These are phyloP conservation scores for Hygrophorus pudorinus DNA, from an alignment of 768 basidiomycete species.

Conservation along the genomic window DNA sequence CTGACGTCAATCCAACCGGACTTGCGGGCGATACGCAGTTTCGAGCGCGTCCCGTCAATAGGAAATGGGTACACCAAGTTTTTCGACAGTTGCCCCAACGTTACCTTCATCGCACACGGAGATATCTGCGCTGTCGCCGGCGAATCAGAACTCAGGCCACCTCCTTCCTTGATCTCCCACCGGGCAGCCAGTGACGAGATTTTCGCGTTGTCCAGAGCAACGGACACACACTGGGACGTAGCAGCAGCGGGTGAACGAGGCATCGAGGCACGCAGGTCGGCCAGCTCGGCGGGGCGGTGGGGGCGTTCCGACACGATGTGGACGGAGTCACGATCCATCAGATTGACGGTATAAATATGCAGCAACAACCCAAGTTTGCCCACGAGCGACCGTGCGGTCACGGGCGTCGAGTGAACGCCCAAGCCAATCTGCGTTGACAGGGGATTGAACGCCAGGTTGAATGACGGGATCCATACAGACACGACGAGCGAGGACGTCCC, in stretches of 20 bases:
- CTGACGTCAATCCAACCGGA: conserved; percentile 40
- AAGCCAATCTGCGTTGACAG: conserved; percentile 11
- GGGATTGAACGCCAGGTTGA: conserved; percentile 14
- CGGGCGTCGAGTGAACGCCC: conserved; percentile 15
- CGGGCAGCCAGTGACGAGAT: conserved; percentile 1
- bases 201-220: neutral
- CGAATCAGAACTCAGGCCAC: no score
- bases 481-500: conserved; percentile 19
- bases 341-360: conserved; percentile 16
- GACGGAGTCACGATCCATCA: conserved; percentile 20
- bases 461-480: conserved; percentile 18
- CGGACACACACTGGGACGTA: neutral
- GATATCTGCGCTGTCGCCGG: neutral
- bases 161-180: neutral
- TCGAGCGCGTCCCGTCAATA: conserved; percentile 25
- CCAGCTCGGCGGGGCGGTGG: neutral
- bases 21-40: conserved; percentile 41
- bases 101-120: conserved; percentile 21
- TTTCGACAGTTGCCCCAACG: conserved; percentile 17
- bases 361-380: conserved; percentile 18
- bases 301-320: conserved; percentile 10
- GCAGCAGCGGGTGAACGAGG: neutral
- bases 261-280: neutral
- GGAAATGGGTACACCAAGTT: conserved; percentile 33
- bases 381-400: conserved; percentile 8